Evolutionary conservation across 371 early-diverging fungal genomes (phyloP).

Genomic region (Quaeritorhiza haematococci): DNA sequence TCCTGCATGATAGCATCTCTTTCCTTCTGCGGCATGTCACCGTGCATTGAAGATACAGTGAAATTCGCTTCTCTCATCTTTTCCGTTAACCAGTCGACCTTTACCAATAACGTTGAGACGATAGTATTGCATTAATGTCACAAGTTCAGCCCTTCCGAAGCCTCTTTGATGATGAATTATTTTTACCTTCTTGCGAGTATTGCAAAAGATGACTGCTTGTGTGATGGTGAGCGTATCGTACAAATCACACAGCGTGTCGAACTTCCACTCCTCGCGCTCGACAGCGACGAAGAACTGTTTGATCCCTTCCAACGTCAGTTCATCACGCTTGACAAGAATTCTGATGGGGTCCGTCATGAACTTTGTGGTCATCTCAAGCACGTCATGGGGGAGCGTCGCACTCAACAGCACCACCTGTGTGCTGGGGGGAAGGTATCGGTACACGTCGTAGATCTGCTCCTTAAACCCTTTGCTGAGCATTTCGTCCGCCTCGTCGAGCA

Average conservation of each 20-base stretch:
- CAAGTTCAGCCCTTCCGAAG: no score
- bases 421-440: conserved; percentile 81
- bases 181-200: conserved; percentile 94
- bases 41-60: conserved; percentile 97
- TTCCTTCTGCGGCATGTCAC: conserved; percentile 96
- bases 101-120: conserved; percentile 1
- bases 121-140: not conserved
- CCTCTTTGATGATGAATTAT: no score
- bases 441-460: conserved; percentile 98
- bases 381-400: conserved; percentile 97
- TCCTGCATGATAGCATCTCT: conserved; percentile 96
- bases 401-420: conserved; percentile 98
- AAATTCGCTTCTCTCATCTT: conserved; percentile 90
- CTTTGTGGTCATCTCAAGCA: conserved; percentile 92
- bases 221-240: conserved; percentile 95
- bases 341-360: conserved; percentile 98
- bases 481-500: conserved; percentile 99
- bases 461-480: conserved; percentile 97
- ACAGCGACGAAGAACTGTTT: conserved; percentile 98
- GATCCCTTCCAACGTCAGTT: conserved; percentile 99
- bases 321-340: conserved; percentile 99
- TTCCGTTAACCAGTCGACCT: conserved; percentile 94
- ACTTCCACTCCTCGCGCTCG: conserved; percentile 94
- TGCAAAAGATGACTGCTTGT: conserved; percentile 99
- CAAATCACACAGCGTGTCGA: conserved; percentile 93